Base-by-base conservation (phyloP, 73 alveolate genomes). In the Stentor roeselii region DNA sequence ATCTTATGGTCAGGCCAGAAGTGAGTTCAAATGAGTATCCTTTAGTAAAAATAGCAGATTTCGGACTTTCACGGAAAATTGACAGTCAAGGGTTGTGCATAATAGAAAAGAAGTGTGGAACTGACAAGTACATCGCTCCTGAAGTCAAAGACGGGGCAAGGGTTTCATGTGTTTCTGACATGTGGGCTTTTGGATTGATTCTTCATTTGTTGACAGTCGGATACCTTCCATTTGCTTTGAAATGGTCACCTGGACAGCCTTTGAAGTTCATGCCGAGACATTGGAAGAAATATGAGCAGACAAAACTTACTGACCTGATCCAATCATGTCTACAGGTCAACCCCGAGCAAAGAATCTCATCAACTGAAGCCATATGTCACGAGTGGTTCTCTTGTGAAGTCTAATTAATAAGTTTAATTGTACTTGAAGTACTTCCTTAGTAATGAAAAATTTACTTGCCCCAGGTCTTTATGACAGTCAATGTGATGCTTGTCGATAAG, bases 241-340 rank as follows among this genome's bases (percentile, higher is more conserved):
- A 58, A 2, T 58, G 74, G 74, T 58, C 74, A 58, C 74, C 74
- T 21, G 74, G 74, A 58, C 15, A 58, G 27, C 74, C 74, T 58
- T 21, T 58, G 15, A n/a, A n/a, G 15, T 58, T 58, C 27, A n/a
- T 21, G 15, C 15, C 15, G 15, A 58, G 74, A 2, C 74, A 58
- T 58, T 58, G 74, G 74, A n/a, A 31, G 27, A 58, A 58, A 31
- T 58, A 58, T 58, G 74, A 58, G 27, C 35, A 31, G 74, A 58
- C 74, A 0, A 31, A 31, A 58, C 27, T 58, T 1, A 32, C 11
- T 15, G 42, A 67, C 11, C 32, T 67, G n/a, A 30, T 67, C 32
- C 31, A 67, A 67, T 21, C 59, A 27, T 67, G 82, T 2, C 32
- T 67, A n/a, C n/a, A n/a, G n/a, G n/a, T n/a, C n/a, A n/a, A n/a